Evolutionary conservation across 1,139 yeast genomes (phyloP), one percentile per base, ranked within the genome.

Genomic region (Candida frijolesensis): DNA sequence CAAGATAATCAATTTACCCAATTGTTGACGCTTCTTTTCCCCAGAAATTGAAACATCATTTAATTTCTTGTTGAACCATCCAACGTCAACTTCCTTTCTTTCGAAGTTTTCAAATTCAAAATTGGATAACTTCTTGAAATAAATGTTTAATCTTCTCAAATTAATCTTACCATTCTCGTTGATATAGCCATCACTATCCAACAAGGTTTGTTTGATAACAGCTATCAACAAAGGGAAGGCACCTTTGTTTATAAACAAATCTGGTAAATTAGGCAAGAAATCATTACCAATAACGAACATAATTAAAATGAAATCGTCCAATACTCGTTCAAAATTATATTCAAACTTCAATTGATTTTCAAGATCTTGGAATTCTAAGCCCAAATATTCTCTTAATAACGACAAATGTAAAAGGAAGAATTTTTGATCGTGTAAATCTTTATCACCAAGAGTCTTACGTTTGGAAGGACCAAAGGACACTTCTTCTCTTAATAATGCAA

Each of bases 221-320:
- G 86, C 89, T 59, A 94, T 76, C 61, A 95, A 79, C 40, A 91
- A 80, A 12, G 98, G 97, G 72, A 95, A 87, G 0, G 99, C 99
- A 60, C 98, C 98, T 61, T 92, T 94, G 64, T 91, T 92, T 60
- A 95, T 82, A 67, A 89, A 91, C 62, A 95, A 76, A 66, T 92
- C 96, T 1, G 99, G 99, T 60, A 95, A 79, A 65, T 94, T 90
- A n/a, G 99, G 99, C 63, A 95, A 80, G 83, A 95, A 95, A 79
- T 95, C 99, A 65, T 95, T 95, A 61, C 99, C 99, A 62, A 95
- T 89, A 54, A 94, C 96, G 64, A 89, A 92, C 84, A 90, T 83
- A 62, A 94, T 87, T 53, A 95, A 78, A 58, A 95, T 89, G 60
- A 92, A 91, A 69, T 95, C 99, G 70, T 95, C 99, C 57, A 95